Conservation (phyloP, 345 rosid genomes). For the Euphorbia tirucalli region DNA sequence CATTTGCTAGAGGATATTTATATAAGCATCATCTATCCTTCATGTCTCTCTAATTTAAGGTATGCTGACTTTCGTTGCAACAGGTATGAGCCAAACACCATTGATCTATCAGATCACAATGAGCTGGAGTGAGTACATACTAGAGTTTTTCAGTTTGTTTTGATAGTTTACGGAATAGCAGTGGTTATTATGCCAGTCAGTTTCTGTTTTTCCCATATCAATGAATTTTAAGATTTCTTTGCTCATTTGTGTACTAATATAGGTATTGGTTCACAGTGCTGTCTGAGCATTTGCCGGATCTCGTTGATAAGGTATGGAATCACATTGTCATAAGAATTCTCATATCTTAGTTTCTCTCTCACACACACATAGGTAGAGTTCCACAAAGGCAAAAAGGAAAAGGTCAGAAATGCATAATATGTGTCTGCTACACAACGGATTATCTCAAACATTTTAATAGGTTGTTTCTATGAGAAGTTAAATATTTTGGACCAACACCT, state of each 20-base stretch:
- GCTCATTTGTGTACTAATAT: slow-evolving; percentile 20
- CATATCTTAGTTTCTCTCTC: not conserved
- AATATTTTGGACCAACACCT: not conserved
- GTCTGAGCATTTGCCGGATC: slow-evolving; percentile 92
- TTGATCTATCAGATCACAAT: slow-evolving; percentile 78
- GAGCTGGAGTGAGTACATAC: slow-evolving; percentile 80
- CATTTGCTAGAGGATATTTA: not conserved
- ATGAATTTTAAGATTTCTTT: not conserved
- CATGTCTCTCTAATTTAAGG: slow-evolving; percentile 8
- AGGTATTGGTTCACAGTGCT: slow-evolving; percentile 98
- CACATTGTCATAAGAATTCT: slow-evolving; percentile 2
- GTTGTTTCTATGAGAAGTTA: not conserved
- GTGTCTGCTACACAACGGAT: not conserved
- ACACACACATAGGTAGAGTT: not conserved
- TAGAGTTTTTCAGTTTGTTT: slow-evolving; percentile 7
- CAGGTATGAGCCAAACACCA: slow-evolving; percentile 98
- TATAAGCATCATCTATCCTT: not conserved
- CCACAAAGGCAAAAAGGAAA: not conserved
- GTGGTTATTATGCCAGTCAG: not conserved
- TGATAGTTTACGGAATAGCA: slow-evolving; percentile 2
- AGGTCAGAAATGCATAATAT: not conserved
- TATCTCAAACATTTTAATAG: not conserved
- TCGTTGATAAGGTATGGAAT: slow-evolving; percentile 77
- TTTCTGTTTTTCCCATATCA: not conserved
- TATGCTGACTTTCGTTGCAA: slow-evolving; percentile 11